Percentiles rank a stretch among this genome's conserved stretches.
phyloP scores from a whole-genome alignment of 2,329 filamentous ascomycete species.

The Curvularia verruculosa region DNA sequence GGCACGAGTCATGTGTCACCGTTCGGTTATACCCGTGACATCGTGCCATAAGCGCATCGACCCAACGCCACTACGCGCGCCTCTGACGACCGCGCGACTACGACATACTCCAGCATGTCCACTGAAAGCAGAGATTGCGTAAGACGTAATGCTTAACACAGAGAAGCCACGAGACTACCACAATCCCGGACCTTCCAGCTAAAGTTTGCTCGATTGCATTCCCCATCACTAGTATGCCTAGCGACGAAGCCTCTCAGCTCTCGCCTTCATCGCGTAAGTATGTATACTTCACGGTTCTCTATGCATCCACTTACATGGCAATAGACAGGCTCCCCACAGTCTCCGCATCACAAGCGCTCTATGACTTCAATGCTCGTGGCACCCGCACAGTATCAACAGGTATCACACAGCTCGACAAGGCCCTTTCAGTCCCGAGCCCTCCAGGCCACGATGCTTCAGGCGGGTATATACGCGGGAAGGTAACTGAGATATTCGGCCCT shows the following conservation, averaged over 20 bases:
- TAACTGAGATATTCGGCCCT: slow-evolving; percentile 88
- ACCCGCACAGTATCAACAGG: slow-evolving; percentile 57
- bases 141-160: slow-evolving; percentile 25
- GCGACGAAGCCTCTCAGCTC: slow-evolving; percentile 33
- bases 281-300: neutral
- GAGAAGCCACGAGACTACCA: slow-evolving; percentile 31
- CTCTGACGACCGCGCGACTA: neutral
- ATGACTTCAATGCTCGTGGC: slow-evolving; percentile 61
- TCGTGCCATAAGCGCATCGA: slow-evolving; percentile 24
- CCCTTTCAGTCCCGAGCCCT: slow-evolving; percentile 40
- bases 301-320: slow-evolving; percentile 22
- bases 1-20: slow-evolving; percentile 32
- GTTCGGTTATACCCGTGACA: slow-evolving; percentile 29
- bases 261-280: slow-evolving; percentile 49
- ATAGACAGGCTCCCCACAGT: slow-evolving; percentile 78
- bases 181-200: slow-evolving; percentile 7
- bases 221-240: slow-evolving; percentile 37
- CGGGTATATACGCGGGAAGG: slow-evolving; percentile 75
- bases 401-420: slow-evolving; percentile 55
- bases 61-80: slow-evolving; percentile 9
- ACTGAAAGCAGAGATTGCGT: slow-evolving; percentile 10
- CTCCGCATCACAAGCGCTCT: slow-evolving; percentile 74
- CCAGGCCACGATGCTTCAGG: slow-evolving; percentile 32
- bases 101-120: slow-evolving; percentile 5
- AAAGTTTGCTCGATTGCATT: slow-evolving; percentile 5